Base-by-base conservation (phyloP, 106 monocot genomes). In the Amphibolis antarctica region DNA sequence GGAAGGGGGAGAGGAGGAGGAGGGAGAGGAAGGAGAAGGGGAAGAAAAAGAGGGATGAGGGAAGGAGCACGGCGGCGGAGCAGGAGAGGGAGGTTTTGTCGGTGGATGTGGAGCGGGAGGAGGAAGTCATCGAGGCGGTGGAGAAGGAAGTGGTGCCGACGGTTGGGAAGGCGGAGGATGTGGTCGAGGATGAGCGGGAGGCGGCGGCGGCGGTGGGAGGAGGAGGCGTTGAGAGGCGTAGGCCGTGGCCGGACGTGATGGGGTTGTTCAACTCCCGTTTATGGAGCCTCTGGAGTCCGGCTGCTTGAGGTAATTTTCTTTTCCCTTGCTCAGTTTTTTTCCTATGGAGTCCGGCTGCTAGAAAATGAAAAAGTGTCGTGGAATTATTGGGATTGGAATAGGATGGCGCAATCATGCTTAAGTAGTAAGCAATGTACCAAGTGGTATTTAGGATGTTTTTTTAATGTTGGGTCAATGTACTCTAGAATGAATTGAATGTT, bases 251-350 rank as follows among this genome's bases (percentile, higher is more conserved):
- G 69, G 75, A 75, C 69, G 75, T 75, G 69, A 64, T 69, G 68
- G 61, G 62, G 25, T 11, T 75, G 25, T 68, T 75, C 42, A 62
- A 53, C 20, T 63, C 63, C 12, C 62, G 69, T 53, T 61, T 75
- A 13, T 75, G 69, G 75, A 61, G 46, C 45, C 75, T 75, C 23
- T 75, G 75, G 75, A 69, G 69, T 55, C 75, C 75, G 46, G 62
- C 44, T 21, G 55, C 46, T 6, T 75, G 62, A 75, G 66, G 30
- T 58, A 30, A 14, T 58, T 28, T 28, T 28, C 4, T 1, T 30
- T 58, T 26, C 29, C 15, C 29, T 28, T 58, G 15, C 13, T 28
- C 12, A 14, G 10, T 58, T 58, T 53, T 53, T 53, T 15, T 48
- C 23, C n/a, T 23, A 12, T 21, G 23, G 10, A 20, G n/a, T 53